Percentiles rank a stretch among this genome's conserved stretches.
These are phyloP conservation scores for Taphrina pruni DNA, from an alignment of 1,139 yeast genomes.

Conservation along the genomic window DNA sequence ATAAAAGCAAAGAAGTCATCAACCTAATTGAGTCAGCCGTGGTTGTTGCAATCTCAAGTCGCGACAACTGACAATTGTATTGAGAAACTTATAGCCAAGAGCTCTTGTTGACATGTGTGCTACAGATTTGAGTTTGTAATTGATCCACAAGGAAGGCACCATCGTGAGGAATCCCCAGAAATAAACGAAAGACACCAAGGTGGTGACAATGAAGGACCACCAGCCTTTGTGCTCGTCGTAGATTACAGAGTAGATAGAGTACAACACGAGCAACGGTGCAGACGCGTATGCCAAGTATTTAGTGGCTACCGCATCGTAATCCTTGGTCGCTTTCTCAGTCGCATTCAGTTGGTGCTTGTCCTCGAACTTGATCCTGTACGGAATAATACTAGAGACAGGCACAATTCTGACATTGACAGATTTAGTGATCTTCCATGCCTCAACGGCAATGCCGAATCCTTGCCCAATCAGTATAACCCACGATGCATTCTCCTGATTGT, in stretches of 20 bases:
- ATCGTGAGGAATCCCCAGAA: slow-evolving; percentile 55
- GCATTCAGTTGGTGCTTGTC: slow-evolving; percentile 54
- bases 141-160: slow-evolving; percentile 55
- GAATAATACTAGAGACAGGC: slow-evolving; percentile 44
- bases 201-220: slow-evolving; percentile 55
- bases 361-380: slow-evolving; percentile 48
- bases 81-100: slow-evolving; percentile 55
- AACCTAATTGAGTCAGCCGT: slow-evolving; percentile 41
- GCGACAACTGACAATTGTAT: slow-evolving; percentile 50
- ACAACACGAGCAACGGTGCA: slow-evolving; percentile 53
- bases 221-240: slow-evolving; percentile 56
- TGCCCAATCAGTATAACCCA: slow-evolving; percentile 54
- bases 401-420: slow-evolving; percentile 51
- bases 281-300: slow-evolving; percentile 53
- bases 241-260: slow-evolving; percentile 53
- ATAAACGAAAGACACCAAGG: slow-evolving; percentile 55
- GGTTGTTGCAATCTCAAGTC: background rate
- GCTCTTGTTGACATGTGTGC: slow-evolving; percentile 56
- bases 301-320: slow-evolving; percentile 55
- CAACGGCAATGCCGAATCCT: slow-evolving; percentile 54
- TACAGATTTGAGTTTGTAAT: slow-evolving; percentile 55
- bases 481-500: slow-evolving; percentile 55
- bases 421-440: slow-evolving; percentile 56
- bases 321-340: slow-evolving; percentile 54
- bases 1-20: slow-evolving; percentile 57